Conservation (phyloP, 1,284 basidiomycete species). For the Wolfiporia cocos region DNA sequence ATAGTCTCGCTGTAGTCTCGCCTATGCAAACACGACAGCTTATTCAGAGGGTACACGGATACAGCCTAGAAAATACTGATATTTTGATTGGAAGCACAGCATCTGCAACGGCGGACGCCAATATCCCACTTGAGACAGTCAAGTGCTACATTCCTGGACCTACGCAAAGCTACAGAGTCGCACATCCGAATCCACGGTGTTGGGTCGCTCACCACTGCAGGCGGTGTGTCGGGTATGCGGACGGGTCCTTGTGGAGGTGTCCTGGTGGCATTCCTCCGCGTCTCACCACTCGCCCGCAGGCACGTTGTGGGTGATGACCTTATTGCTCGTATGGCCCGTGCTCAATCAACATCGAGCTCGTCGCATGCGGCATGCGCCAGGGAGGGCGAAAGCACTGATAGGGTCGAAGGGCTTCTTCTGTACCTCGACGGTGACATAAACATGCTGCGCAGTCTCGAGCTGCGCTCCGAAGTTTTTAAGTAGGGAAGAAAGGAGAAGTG, state of each 20-base stretch:
- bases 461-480: slow-evolving; percentile 82
- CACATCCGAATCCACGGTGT: too few species aligned
- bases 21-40: too few species aligned
- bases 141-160: too few species aligned
- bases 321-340: slow-evolving; percentile 41
- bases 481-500: slow-evolving; percentile 57
- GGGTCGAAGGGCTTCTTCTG: slow-evolving; percentile 81
- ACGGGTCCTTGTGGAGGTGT: slow-evolving; percentile 72
- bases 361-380: slow-evolving; percentile 14
- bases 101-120: too few species aligned
- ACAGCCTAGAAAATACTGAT: too few species aligned
- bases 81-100: too few species aligned
- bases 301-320: slow-evolving; percentile 75
- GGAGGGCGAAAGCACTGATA: slow-evolving; percentile 34
- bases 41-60: too few species aligned
- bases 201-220: slow-evolving; percentile 49
- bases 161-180: too few species aligned
- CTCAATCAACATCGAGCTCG: too few species aligned
- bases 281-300: slow-evolving; percentile 71
- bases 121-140: too few species aligned
- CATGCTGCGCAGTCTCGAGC: slow-evolving; percentile 61
- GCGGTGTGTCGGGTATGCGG: slow-evolving; percentile 47
- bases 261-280: slow-evolving; percentile 84
- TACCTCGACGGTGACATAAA: slow-evolving; percentile 84
- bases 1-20: too few species aligned